Evolutionary conservation across 768 basidiomycete genomes (phyloP).

Genomic region (Cyclocybe cylindracea): DNA sequence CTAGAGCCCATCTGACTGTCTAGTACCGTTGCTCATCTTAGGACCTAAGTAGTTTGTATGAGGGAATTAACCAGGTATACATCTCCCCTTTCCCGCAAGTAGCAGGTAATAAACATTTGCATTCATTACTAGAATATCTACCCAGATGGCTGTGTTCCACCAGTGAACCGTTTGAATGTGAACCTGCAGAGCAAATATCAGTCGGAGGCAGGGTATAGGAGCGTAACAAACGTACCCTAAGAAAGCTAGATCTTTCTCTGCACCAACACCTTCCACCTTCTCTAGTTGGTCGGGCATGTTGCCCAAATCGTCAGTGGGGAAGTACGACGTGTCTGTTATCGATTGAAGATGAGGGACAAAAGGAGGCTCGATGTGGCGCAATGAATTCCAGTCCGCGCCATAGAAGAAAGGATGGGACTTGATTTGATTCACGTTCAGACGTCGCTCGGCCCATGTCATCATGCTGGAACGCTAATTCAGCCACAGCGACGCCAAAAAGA

Average conservation of each 20-base stretch:
- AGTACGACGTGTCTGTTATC: slow-evolving; percentile 93
- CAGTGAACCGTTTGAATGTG: slow-evolving; percentile 78
- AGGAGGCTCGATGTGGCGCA: slow-evolving; percentile 93
- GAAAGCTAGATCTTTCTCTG: slow-evolving; percentile 71
- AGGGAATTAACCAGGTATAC: too few species aligned
- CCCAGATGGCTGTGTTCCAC: slow-evolving; percentile 32
- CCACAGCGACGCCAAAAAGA: not conserved
- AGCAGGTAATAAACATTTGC: too few species aligned
- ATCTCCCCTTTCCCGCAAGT: too few species aligned
- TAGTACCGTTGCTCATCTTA: too few species aligned
- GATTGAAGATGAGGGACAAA: slow-evolving; percentile 93
- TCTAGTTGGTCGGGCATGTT: slow-evolving; percentile 64
- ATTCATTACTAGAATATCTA: slow-evolving; percentile 8
- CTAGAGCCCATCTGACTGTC: too few species aligned
- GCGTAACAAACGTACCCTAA: slow-evolving; percentile 46
- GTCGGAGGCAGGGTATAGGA: slow-evolving; percentile 8
- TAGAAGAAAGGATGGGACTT: slow-evolving; percentile 93
- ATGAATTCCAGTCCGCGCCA: slow-evolving; percentile 91
- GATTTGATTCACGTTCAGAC: slow-evolving; percentile 82
- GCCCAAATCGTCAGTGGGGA: slow-evolving; percentile 92
- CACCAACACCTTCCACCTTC: slow-evolving; percentile 58
- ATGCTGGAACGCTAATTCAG: slow-evolving; percentile 48
- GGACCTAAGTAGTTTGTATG: too few species aligned
- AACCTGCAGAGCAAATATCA: slow-evolving; percentile 48
- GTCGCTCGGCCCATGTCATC: slow-evolving; percentile 79